Base-by-base conservation (phyloP, 1,284 basidiomycete genomes). In the Fomitopsis schrenkii region DNA sequence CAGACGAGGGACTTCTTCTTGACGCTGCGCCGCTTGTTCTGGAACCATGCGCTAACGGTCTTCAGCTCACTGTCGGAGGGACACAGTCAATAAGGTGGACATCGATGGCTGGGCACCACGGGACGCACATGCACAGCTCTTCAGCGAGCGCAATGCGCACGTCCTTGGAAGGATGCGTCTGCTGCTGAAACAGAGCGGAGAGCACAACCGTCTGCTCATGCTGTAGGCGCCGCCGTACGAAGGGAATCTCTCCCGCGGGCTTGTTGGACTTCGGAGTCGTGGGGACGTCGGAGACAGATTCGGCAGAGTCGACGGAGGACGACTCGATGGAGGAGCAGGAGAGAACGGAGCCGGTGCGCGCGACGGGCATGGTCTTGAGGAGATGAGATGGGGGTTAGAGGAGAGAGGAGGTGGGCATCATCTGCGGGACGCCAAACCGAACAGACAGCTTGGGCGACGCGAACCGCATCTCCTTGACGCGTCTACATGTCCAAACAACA, bases 1-100 rank as follows among this genome's bases (percentile, higher is more conserved):
- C 71, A 74, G 9, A 66, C 67, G 8, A 67, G 65, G 55, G 70
- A 67, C 59, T 73, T 72, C 64, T 76, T 79, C 64, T 79, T 82
- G 54, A 75, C 60, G 48, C 74, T 77, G 62, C 82, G 77, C 9
- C 80, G 79, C 67, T 77, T 81, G 66, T 82, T 82, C 70, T 82
- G 80, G 65, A 81, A 82, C 80, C 80, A 82, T 44, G 82, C 77
- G 58, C 78, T 81, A 62, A 82, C 68, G 9, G 80, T 78, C 70
- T 81, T 82, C 67, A 80, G 68, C 56, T 80, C 77, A 72, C 79
- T 80, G 57, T 19, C 56, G 66, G 52, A 38, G 54, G 62, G 38
- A 4, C 28, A 38, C 35, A 45, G 28, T 33, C 28, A 46, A 14
- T n/a, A 38, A 28, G 10, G 46, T 28, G 53, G 12, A 35, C 19